Evolutionary conservation across 331 rosid genomes (phyloP).

Genomic region (Pyrus hybrid): DNA sequence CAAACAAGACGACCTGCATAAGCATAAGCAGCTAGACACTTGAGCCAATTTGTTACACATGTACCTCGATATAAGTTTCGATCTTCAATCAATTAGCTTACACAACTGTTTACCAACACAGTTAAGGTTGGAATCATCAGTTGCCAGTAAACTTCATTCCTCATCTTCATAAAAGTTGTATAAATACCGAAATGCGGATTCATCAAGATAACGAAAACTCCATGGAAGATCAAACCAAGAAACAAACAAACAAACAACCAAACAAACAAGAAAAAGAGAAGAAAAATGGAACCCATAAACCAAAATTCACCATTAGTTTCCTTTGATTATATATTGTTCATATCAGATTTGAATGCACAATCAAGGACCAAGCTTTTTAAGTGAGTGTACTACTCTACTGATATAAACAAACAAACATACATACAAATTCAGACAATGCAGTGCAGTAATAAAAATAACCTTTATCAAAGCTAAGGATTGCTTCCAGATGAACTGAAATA

Average conservation of each 20-base stretch:
- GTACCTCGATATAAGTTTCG: neutral
- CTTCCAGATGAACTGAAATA: neutral
- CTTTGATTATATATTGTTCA: too few relatives aligned
- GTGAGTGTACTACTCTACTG: too few relatives aligned
- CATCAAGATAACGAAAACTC: neutral
- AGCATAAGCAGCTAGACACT: neutral
- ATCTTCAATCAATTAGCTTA: neutral
- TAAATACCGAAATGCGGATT: neutral
- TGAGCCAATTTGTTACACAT: neutral
- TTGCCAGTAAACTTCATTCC: neutral
- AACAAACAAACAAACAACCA: too few relatives aligned
- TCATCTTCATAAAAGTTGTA: neutral
- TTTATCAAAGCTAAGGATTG: neutral
- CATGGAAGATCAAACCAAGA: neutral
- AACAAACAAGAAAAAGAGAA: too few relatives aligned
- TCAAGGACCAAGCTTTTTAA: too few relatives aligned
- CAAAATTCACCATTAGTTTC: too few relatives aligned
- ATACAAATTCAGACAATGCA: too few relatives aligned
- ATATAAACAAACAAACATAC: too few relatives aligned
- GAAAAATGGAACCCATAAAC: too few relatives aligned
- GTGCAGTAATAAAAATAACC: neutral
- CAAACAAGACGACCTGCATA: slow-evolving; percentile 24
- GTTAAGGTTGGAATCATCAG: too few relatives aligned
- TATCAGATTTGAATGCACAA: too few relatives aligned
- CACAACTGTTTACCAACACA: too few relatives aligned